These are phyloP conservation scores for Nothophytophthora sp. DNA, from an alignment of 352 stramenopile genomes.

Conservation along the genomic window DNA sequence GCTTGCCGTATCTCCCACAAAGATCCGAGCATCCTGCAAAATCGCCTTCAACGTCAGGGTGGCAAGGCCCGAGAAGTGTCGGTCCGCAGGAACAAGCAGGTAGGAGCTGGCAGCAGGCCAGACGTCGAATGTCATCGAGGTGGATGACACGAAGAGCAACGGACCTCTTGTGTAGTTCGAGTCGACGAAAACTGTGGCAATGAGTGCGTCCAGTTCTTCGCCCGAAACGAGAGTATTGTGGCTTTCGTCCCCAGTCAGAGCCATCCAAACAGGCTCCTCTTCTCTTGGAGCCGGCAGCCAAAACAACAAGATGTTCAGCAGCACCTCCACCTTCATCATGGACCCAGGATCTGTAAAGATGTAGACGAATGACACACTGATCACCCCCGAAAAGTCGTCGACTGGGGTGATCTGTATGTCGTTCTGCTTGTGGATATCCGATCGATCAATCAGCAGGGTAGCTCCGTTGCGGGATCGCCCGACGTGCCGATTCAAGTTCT, in stretches of 20 bases:
- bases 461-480: not conserved
- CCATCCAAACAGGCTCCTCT: constrained; percentile 11
- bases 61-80: constrained; percentile 29
- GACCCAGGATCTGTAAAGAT: constrained; percentile 11
- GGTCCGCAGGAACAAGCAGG: constrained; percentile 16
- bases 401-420: constrained; percentile 5
- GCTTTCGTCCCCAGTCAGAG: constrained; percentile 6
- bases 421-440: constrained; percentile 7
- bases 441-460: constrained; percentile 5
- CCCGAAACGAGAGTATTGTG: constrained; percentile 9
- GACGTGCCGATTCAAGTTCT: constrained; percentile 3
- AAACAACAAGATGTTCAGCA: constrained; percentile 14
- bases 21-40: constrained; percentile 12
- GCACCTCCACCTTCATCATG: constrained; percentile 14
- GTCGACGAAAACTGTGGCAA: constrained; percentile 19
- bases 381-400: constrained; percentile 10
- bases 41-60: constrained; percentile 22
- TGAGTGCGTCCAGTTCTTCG: constrained; percentile 14
- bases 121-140: constrained; percentile 14
- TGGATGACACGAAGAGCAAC: constrained; percentile 17
- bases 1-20: constrained; percentile 8
- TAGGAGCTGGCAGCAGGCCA: not conserved
- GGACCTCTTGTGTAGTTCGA: constrained; percentile 12
- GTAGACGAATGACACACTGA: constrained; percentile 13
- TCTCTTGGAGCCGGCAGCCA: constrained; percentile 16